Conservation (phyloP, 495 filamentous ascomycete species). For the Aspergillus heteromorphus region DNA sequence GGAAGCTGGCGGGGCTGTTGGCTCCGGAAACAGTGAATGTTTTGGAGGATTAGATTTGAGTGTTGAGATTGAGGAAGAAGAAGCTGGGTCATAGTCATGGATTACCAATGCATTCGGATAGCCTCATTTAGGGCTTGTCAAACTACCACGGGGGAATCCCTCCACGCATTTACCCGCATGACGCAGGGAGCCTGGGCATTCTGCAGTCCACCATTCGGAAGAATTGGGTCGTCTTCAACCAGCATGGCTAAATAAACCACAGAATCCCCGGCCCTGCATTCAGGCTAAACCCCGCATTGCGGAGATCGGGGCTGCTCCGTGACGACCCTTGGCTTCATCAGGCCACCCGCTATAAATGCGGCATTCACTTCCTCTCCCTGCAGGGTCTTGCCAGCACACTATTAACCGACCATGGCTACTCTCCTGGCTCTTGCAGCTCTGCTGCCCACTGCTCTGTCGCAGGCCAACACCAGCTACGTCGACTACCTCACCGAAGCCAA, state of each 20-base stretch:
- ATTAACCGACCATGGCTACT: background rate
- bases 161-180: background rate
- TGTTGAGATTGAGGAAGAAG: too few relatives aligned
- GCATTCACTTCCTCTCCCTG: background rate
- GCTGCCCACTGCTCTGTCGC: constrained; percentile 20
- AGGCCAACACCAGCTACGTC: constrained; percentile 26
- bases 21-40: background rate
- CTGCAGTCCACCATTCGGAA: background rate
- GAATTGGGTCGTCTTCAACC: background rate
- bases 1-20: background rate
- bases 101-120: too few relatives aligned
- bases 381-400: background rate
- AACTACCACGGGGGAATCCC: too few relatives aligned
- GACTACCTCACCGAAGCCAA: constrained; percentile 29
- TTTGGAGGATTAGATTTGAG: background rate
- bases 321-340: background rate
- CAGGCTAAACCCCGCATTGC: background rate
- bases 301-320: background rate
- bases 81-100: too few relatives aligned
- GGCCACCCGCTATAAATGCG: background rate
- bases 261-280: background rate
- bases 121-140: too few relatives aligned
- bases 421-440: constrained; percentile 21
- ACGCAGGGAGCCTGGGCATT: background rate
- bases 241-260: background rate